These are phyloP conservation scores for Linderina pennispora DNA, from an alignment of 192 early-diverging fungal species.

Conservation along the genomic window DNA sequence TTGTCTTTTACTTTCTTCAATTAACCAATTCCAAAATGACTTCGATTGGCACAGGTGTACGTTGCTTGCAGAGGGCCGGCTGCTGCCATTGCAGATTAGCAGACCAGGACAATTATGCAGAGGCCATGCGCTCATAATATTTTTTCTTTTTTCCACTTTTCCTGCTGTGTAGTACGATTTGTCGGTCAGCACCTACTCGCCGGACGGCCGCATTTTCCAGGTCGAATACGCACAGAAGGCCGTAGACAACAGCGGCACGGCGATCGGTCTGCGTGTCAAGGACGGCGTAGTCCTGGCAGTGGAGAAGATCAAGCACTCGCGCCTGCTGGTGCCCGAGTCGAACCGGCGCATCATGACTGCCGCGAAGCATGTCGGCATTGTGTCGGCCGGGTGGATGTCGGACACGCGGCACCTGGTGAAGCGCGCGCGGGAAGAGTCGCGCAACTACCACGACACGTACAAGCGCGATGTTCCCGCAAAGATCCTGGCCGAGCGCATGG, in stretches of 20 bases:
- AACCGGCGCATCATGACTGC: slow-evolving; percentile 92
- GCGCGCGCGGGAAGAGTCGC: slow-evolving; percentile 86
- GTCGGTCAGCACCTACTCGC: slow-evolving; percentile 97
- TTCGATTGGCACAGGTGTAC: slow-evolving; percentile 89
- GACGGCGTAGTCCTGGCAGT: slow-evolving; percentile 96
- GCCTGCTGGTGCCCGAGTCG: slow-evolving; percentile 85
- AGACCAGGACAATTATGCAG: slow-evolving; percentile 4
- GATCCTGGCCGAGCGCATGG: slow-evolving; percentile 90
- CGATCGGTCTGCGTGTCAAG: slow-evolving; percentile 88
- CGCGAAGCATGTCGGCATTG: slow-evolving; percentile 91
- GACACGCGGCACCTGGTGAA: slow-evolving; percentile 88
- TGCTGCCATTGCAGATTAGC: slow-evolving; percentile 1
- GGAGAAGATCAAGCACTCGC: slow-evolving; percentile 92
- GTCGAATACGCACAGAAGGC: slow-evolving; percentile 98
- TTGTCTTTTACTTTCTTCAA: too few relatives aligned
- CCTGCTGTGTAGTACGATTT: slow-evolving; percentile 77
- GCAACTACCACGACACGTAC: slow-evolving; percentile 82
- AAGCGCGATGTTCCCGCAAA: slow-evolving; percentile 76
- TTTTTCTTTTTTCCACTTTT: slow-evolving; percentile 2
- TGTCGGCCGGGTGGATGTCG: slow-evolving; percentile 86
- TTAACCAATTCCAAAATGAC: slow-evolving; percentile 73
- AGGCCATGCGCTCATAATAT: slow-evolving; percentile 5
- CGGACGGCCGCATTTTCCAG: slow-evolving; percentile 98
- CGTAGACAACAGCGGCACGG: slow-evolving; percentile 97
- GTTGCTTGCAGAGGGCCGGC: slow-evolving; percentile 12